phyloP scores from a whole-genome alignment of 768 basidiomycete species.

The Leccinum truebloodii region DNA sequence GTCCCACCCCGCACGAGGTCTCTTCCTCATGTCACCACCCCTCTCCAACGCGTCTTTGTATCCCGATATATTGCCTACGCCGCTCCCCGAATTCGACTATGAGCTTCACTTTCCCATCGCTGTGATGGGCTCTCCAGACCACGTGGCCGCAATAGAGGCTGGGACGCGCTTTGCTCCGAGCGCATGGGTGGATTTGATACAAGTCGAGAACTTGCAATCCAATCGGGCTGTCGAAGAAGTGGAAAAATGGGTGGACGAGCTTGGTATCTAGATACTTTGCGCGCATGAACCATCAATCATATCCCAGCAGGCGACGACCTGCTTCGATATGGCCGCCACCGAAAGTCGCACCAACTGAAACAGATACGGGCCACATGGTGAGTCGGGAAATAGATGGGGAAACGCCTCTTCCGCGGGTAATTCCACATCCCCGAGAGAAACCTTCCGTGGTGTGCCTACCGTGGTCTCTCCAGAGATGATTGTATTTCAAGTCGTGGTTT shows the following conservation, averaged over 20 bases:
- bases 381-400: neutral
- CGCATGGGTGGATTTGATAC: constrained; percentile 40
- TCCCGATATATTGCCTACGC: constrained; percentile 33
- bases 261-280: constrained; percentile 43
- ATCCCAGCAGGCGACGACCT: neutral
- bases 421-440: neutral
- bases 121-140: constrained; percentile 41
- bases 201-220: constrained; percentile 38
- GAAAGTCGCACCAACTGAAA: neutral
- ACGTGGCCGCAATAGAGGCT: constrained; percentile 36
- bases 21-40: constrained; percentile 63
- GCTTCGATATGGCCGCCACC: neutral
- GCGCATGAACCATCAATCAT: neutral
- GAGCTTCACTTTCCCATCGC: constrained; percentile 65
- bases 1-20: constrained; percentile 60
- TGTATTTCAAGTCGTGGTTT: neutral
- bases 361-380: neutral
- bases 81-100: constrained; percentile 54
- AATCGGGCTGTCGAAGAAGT: constrained; percentile 42
- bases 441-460: neutral
- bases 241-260: constrained; percentile 56
- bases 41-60: constrained; percentile 39
- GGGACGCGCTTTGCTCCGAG: constrained; percentile 44
- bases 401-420: neutral
- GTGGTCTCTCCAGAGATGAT: neutral